Percentiles rank a stretch among this genome's conserved stretches.
phyloP scores from a whole-genome alignment of 495 filamentous ascomycete genomes.

The Geoglossum glabrum region DNA sequence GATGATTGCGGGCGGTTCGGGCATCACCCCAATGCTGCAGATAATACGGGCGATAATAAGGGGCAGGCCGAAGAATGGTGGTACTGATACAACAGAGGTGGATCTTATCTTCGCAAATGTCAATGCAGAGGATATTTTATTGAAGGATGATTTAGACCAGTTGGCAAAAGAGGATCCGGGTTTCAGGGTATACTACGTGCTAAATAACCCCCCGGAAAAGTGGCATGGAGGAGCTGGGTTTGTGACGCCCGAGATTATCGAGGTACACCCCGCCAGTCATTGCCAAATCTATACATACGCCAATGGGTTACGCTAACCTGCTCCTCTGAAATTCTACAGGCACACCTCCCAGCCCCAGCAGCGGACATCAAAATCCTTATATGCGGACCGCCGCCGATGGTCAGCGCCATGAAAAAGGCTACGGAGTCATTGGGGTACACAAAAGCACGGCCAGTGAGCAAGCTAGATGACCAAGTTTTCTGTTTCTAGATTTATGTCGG shows the following conservation, averaged over 20 bases:
- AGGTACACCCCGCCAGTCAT: constrained; percentile 43
- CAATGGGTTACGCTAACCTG: not conserved
- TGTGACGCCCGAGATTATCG: constrained; percentile 88
- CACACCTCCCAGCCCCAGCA: constrained; percentile 65
- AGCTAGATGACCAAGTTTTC: constrained; percentile 94
- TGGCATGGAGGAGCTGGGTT: constrained; percentile 88
- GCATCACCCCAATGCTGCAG: constrained; percentile 97
- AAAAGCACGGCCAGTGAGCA: constrained; percentile 85
- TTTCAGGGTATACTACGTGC: constrained; percentile 79
- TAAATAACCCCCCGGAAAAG: constrained; percentile 82
- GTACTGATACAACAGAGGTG: constrained; percentile 69
- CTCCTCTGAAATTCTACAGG: constrained; percentile 20
- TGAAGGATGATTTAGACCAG: constrained; percentile 74
- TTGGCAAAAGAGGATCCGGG: constrained; percentile 53
- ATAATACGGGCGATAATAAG: constrained; percentile 78
- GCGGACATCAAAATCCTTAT: constrained; percentile 85
- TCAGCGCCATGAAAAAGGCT: constrained; percentile 92
- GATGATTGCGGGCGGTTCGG: constrained; percentile 95
- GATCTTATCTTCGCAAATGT: constrained; percentile 95
- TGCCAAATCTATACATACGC: not conserved
- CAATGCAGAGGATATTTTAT: constrained; percentile 73
- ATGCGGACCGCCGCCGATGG: constrained; percentile 92
- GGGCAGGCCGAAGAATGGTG: constrained; percentile 43
- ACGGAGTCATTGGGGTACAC: constrained; percentile 72
- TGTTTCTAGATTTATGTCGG: constrained; percentile 91